Conservation (phyloP, 23 red algal species). For the Cyanidiococcus yangmingshanensis region DNA sequence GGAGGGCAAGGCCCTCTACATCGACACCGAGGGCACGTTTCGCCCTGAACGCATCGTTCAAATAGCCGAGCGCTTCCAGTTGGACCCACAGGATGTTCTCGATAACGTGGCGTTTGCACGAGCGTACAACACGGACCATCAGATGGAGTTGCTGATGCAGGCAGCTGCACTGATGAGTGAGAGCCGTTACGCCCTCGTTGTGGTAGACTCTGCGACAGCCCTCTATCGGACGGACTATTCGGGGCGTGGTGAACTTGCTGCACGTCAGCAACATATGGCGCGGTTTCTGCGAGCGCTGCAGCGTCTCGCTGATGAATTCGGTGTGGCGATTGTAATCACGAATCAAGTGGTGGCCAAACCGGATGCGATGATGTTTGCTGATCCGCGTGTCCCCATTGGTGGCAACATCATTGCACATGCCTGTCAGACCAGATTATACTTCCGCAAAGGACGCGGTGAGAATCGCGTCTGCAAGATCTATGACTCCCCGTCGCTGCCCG, state of each 20-base stretch:
- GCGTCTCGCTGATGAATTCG: constrained; percentile 93
- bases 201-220: constrained; percentile 90
- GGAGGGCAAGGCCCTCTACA: constrained; percentile 92
- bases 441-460: constrained; percentile 82
- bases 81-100: constrained; percentile 78
- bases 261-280: constrained; percentile 93
- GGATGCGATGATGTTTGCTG: constrained; percentile 90
- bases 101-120: constrained; percentile 91
- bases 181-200: constrained; percentile 72
- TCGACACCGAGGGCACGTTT: constrained; percentile 96
- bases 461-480: constrained; percentile 95
- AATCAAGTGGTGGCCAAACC: constrained; percentile 98
- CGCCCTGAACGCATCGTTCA: constrained; percentile 77
- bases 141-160: constrained; percentile 73
- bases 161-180: constrained; percentile 85
- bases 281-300: constrained; percentile 84
- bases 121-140: constrained; percentile 94
- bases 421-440: constrained; percentile 72
- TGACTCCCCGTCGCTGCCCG: constrained; percentile 81
- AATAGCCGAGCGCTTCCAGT: constrained; percentile 72
- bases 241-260: constrained; percentile 84
- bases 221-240: constrained; percentile 95
- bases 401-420: constrained; percentile 99
- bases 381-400: constrained; percentile 90
- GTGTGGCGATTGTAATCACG: constrained; percentile 87